These are phyloP conservation scores for Dictyostelium purpureum DNA, from an alignment of 78 protist species.

Conservation along the genomic window DNA sequence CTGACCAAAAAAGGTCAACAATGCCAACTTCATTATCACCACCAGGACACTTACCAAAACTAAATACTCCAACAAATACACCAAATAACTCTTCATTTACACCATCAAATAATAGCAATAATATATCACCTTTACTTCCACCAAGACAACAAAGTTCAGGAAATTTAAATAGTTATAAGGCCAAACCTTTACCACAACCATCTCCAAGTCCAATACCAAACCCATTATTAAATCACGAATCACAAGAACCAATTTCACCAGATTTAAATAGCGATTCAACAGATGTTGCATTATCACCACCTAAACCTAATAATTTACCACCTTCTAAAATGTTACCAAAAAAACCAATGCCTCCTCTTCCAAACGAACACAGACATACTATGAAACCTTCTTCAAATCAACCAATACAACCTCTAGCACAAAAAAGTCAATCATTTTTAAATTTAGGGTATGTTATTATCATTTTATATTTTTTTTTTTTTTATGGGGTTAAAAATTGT, in stretches of 20 bases:
- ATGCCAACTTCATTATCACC: not conserved
- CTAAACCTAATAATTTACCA: not conserved
- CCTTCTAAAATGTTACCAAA: not conserved
- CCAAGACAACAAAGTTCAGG: not conserved
- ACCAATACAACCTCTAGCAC: not conserved
- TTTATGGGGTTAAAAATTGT: too few relatives aligned
- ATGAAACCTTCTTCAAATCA: not conserved
- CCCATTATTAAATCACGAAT: not conserved
- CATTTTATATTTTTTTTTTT: too few relatives aligned
- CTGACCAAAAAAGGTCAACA: slow-evolving; percentile 13
- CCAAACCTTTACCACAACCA: slow-evolving; percentile 4
- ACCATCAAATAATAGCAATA: not conserved
- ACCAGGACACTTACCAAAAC: not conserved
- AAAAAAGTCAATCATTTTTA: not conserved
- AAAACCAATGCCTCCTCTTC: not conserved
- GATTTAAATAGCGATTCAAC: not conserved
- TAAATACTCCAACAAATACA: not conserved
- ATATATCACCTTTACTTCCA: not conserved
- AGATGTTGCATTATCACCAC: not conserved
- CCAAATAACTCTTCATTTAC: not conserved
- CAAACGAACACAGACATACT: not conserved
- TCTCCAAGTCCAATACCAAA: not conserved
- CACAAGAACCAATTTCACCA: not conserved
- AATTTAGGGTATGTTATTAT: not conserved
- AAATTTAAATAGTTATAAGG: not conserved